These are phyloP conservation scores for Murraya paniculata DNA, from an alignment of 345 rosid genomes.

Conservation along the genomic window DNA sequence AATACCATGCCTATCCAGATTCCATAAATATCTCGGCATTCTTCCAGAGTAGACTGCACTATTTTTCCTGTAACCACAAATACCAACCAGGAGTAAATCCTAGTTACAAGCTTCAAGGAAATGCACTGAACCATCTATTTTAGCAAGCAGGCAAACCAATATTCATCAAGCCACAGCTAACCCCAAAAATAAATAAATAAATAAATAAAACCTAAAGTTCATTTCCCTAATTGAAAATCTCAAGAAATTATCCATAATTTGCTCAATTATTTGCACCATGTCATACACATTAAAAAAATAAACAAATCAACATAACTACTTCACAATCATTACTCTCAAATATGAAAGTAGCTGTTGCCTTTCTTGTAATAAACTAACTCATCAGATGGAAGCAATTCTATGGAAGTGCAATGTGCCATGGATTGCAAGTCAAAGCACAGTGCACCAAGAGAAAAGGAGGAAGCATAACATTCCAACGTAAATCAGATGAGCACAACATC, in stretches of 20 bases:
- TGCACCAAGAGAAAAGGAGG: background rate
- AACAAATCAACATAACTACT: background rate
- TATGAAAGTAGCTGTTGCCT: background rate
- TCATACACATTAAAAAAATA: background rate
- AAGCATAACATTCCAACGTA: background rate
- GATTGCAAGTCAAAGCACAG: background rate
- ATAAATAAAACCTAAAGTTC: background rate
- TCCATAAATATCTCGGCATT: slow-evolving; percentile 81
- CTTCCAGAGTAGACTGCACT: slow-evolving; percentile 85
- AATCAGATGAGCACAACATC: background rate
- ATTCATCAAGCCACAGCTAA: background rate
- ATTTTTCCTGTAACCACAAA: slow-evolving; percentile 60
- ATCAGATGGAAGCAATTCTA: background rate
- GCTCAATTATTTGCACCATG: background rate
- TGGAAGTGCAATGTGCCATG: background rate
- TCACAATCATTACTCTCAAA: background rate
- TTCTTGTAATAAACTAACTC: background rate
- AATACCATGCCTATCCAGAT: slow-evolving; percentile 70
- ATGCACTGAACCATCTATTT: background rate
- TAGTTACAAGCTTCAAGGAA: background rate
- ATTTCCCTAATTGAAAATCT: background rate
- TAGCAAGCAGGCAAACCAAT: background rate
- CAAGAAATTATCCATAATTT: background rate
- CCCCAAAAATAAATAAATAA: background rate
- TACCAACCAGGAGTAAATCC: slow-evolving; percentile 8